phyloP scores from a whole-genome alignment of 208 protist genomes.

The Crithidia brevicula region DNA sequence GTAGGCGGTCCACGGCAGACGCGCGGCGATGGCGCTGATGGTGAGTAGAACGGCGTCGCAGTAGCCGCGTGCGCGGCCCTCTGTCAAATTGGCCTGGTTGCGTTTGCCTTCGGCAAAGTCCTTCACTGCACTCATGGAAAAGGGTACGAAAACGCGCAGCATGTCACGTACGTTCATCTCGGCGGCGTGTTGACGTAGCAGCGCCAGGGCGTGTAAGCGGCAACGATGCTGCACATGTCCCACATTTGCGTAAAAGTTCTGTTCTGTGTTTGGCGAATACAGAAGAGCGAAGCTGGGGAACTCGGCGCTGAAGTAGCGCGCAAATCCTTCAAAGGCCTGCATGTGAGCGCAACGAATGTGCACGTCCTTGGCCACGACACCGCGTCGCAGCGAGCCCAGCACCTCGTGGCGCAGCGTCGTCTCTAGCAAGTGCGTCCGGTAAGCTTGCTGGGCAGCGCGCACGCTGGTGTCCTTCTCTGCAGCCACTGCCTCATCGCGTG shows the following conservation, averaged over 20 bases:
- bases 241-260: constrained; percentile 87
- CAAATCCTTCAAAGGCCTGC: constrained; percentile 70
- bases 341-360: constrained; percentile 82
- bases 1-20: constrained; percentile 90
- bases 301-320: constrained; percentile 48
- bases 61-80: constrained; percentile 85
- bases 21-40: constrained; percentile 59
- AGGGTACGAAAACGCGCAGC: constrained; percentile 89
- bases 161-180: constrained; percentile 76
- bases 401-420: constrained; percentile 71
- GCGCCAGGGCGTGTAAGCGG: constrained; percentile 77
- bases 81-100: constrained; percentile 77
- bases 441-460: constrained; percentile 12
- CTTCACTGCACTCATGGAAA: constrained; percentile 80
- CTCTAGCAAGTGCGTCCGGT: constrained; percentile 55
- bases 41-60: constrained; percentile 81
- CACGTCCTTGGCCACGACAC: constrained; percentile 77
- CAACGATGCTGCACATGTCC: constrained; percentile 82
- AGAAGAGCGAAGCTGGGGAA: constrained; percentile 83
- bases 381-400: constrained; percentile 81
- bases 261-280: constrained; percentile 72
- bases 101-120: constrained; percentile 90
- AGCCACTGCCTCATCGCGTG: background rate
- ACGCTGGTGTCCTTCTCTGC: background rate
- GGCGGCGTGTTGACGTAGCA: constrained; percentile 56